phyloP scores from a whole-genome alignment of 1,284 basidiomycete genomes.

The Wolfiporia cocos region DNA sequence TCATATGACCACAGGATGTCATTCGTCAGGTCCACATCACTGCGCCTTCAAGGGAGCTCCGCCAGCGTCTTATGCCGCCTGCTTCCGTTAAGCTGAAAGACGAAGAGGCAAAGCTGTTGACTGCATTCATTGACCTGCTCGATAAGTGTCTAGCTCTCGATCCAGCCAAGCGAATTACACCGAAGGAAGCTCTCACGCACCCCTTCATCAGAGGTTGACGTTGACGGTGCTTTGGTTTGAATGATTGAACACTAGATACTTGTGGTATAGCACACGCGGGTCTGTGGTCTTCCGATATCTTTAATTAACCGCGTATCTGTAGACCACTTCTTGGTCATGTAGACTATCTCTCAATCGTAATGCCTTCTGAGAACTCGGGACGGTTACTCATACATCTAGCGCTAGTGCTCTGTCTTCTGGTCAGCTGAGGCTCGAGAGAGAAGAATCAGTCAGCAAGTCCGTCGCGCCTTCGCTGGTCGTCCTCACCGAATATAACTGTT shows the following conservation, averaged over 20 bases:
- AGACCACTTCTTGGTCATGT: not conserved
- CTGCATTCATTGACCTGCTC: constrained; percentile 85
- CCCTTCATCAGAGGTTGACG: constrained; percentile 74
- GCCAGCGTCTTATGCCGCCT: constrained; percentile 78
- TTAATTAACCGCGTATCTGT: not conserved
- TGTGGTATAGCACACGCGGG: not conserved
- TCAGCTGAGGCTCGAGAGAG: too few species aligned
- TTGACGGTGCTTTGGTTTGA: not conserved
- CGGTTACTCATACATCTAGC: too few species aligned
- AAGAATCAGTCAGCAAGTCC: too few species aligned
- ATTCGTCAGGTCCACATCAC: constrained; percentile 78
- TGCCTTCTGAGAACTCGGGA: too few species aligned
- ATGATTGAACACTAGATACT: not conserved
- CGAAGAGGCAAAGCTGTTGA: constrained; percentile 82
- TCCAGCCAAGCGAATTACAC: constrained; percentile 79
- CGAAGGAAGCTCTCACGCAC: constrained; percentile 84
- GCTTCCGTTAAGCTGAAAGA: constrained; percentile 76
- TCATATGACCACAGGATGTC: constrained; percentile 54
- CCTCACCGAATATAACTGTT: too few species aligned
- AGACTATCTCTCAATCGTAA: too few species aligned
- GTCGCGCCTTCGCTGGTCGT: too few species aligned
- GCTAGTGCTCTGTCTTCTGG: too few species aligned
- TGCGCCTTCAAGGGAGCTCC: constrained; percentile 81
- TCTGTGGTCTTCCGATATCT: not conserved
- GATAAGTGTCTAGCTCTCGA: constrained; percentile 93